A percentile compares a stretch with the other conserved stretches of the same genome.
These are phyloP conservation scores for Septoria linicola DNA, from an alignment of 2,329 filamentous ascomycete genomes.

Conservation along the genomic window DNA sequence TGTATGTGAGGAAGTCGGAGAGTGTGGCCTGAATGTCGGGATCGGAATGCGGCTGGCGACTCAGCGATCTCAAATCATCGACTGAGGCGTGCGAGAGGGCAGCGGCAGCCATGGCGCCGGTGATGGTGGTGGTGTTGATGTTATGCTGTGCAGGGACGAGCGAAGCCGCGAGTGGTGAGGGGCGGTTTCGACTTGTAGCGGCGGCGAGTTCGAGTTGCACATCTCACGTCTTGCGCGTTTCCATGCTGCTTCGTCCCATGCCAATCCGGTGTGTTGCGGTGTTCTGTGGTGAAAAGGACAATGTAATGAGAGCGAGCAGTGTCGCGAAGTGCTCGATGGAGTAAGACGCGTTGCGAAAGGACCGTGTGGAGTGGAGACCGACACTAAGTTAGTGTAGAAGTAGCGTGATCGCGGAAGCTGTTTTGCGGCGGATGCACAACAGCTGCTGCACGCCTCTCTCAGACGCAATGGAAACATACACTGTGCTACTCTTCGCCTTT, in stretches of 20 bases:
- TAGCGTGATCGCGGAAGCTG: too few species aligned
- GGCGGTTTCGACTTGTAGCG: too few species aligned
- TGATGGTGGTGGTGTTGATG: background rate
- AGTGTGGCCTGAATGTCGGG: constrained; percentile 66
- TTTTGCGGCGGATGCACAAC: background rate
- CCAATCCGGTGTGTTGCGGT: too few species aligned
- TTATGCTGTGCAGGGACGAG: background rate
- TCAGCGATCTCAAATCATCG: constrained; percentile 36
- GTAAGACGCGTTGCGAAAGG: background rate
- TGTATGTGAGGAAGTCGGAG: constrained; percentile 68
- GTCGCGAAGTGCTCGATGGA: constrained; percentile 9
- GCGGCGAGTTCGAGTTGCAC: too few species aligned
- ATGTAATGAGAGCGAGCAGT: background rate
- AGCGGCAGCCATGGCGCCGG: constrained; percentile 24
- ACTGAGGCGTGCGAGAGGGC: constrained; percentile 26
- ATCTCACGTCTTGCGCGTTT: too few species aligned
- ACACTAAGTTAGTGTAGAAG: too few species aligned
- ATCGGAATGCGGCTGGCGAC: constrained; percentile 44
- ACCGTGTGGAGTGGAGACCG: too few species aligned
- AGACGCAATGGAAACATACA: constrained; percentile 14
- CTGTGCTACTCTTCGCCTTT: constrained; percentile 15
- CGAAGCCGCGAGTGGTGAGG: too few species aligned
- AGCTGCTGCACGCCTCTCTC: background rate
- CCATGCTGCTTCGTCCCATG: too few species aligned
- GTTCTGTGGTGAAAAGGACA: too few species aligned